Base-by-base conservation (phyloP, 805 yeast genomes). In the Candida wancherniae region DNA sequence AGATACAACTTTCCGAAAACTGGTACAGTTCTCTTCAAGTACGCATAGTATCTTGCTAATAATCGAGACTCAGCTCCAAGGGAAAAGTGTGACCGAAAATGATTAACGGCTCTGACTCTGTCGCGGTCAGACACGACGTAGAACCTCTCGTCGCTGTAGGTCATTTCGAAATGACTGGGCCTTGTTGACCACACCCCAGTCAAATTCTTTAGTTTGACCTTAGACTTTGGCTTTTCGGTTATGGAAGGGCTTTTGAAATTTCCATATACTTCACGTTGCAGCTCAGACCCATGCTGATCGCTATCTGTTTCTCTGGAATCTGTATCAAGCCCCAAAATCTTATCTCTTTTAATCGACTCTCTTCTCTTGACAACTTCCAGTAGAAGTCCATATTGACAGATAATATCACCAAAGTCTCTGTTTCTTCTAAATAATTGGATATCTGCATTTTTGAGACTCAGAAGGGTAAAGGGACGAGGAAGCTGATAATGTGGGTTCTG, bases 1-100 rank as follows among this genome's bases (percentile, higher is more conserved):
- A 90, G 45, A 52, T 86, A 86, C 2, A 88, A 48, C 45, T 84
- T 84, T 1, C 97, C 97, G 56, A 84, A 87, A 1, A 78, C 62
- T 1, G 95, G 95, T 12, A 85, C 59, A 9, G 82, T 73, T 42
- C 83, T 71, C 41, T 75, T 79, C 11, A 86, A 49, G 55, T 84
- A 78, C 1, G 80, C 68, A 47, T 73, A 80, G 48, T 85, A 90
- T 1, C 85, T 69, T 0, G 94, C 77, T 0, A 80, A 55, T 26
- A 88, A 59, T 4, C 49, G 52, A 22, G 75, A 76, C 2, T 61
- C 49, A 0, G 63, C 67, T 4, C 71, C 66, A 14, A 88, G 58
- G 0, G 87, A 73, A 45, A 90, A 90, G 44, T 78, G 80, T 1
- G 61, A 51, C 28, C 73, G 67, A 50, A 80, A 87, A 37, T 84